These are phyloP conservation scores for Hypoxylon sp. DNA, from an alignment of 2,329 filamentous ascomycete species.

Conservation along the genomic window DNA sequence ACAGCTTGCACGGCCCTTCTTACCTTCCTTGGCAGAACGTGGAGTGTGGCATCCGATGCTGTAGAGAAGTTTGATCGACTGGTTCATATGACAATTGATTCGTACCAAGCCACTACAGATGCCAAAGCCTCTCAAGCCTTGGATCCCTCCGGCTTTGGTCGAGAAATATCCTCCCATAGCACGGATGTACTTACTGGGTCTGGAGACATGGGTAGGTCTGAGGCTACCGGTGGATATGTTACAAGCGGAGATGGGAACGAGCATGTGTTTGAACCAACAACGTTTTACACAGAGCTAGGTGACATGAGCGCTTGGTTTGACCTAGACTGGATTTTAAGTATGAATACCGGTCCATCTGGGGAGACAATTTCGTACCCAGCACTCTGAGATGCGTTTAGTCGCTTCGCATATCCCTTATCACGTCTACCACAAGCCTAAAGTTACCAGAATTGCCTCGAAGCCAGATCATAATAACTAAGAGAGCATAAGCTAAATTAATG, in stretches of 20 bases:
- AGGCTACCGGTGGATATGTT: conserved; percentile 1
- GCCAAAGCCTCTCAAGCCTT: not conserved
- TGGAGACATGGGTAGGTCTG: not conserved
- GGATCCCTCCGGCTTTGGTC: not conserved
- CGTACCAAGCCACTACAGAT: conserved; percentile 10
- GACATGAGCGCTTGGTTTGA: conserved; percentile 43
- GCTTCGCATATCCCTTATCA: no score
- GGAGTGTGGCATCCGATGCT: conserved; percentile 50
- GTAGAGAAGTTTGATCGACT: conserved; percentile 44
- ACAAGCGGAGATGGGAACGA: conserved; percentile 3
- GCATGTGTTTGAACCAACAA: conserved; percentile 16
- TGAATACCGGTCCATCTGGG: conserved; percentile 20
- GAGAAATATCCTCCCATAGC: no score
- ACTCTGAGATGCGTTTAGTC: no score
- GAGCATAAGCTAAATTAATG: no score
- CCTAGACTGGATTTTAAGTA: conserved; percentile 37
- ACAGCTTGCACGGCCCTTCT: conserved; percentile 36
- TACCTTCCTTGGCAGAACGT: conserved; percentile 36
- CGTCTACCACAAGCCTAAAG: no score
- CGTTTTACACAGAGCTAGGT: conserved; percentile 40
- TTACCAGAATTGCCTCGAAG: no score
- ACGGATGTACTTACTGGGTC: not conserved
- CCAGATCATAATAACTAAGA: no score
- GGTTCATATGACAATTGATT: conserved; percentile 12
- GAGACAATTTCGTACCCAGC: conserved; percentile 17